Evolutionary conservation across 306 rosid species (phyloP), one percentile per base, ranked within the genome.

Genomic region (Trifolium dubium): DNA sequence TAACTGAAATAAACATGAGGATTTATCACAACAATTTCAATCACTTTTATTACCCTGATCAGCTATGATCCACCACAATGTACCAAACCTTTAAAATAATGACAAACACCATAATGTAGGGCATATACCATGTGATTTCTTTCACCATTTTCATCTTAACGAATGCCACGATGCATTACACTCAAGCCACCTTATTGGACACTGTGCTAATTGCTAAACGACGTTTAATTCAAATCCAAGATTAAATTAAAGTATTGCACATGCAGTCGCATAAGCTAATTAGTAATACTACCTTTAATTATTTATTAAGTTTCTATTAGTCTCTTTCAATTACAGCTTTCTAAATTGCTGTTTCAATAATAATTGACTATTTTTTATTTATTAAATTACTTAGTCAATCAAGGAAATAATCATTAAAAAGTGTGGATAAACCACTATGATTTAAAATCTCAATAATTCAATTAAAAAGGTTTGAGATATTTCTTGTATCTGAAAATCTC

Each of bases 81-180:
- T 49, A 49, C 61, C 61, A 54, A 54, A 19, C 40, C 64, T 58
- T 59, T 59, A 30, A 59, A 59, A 59, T 30, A 59, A 59, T 5
- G 64, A 4, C 5, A 59, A 59, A 31, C 18, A 30, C 10, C 40
- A 5, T 30, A 30, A 14, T 29, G 18, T 29, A 2, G 31, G 64
- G 17, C 64, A 59, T 6, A 6, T 59, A 30, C 13, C 64, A 59
- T 31, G 64, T 59, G 64, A 59, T 18, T 51, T 46, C 13, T 54
- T 54, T 59, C 19, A 59, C 10, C 64, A 12, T 10, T 6, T 30
- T 30, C 18, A 59, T 59, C 17, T 13, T 59, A 13, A 60, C 66
- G 6, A 60, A 60, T 60, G 65, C 65, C 65, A 30, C 19, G 41
- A 30, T 59, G 11, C 19, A 60, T 30, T 58, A 12, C 64, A 31